phyloP scores from a whole-genome alignment of 2,329 filamentous ascomycete species.

The Cercospora nicotianae region DNA sequence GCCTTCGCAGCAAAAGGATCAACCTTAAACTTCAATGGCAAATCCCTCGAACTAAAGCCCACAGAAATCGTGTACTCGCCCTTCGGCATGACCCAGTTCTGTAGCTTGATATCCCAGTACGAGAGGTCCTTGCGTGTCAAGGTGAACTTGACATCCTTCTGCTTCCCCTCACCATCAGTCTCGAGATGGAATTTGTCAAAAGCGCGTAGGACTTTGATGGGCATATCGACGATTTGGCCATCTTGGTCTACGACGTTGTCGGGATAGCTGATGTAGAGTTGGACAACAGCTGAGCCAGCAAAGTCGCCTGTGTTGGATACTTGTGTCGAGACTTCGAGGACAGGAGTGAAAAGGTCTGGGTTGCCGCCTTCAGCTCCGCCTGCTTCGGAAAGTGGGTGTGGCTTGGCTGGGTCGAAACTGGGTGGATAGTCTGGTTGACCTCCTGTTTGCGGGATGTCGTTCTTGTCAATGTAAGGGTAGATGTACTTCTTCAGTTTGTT shows the following conservation, averaged over 20 bases:
- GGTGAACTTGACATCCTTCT: conserved; percentile 37
- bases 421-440: conserved; percentile 51
- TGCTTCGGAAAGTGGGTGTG: conserved; percentile 58
- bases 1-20: conserved; percentile 16
- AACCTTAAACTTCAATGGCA: conserved; percentile 12
- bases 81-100: conserved; percentile 41
- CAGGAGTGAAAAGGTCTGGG: conserved; percentile 61
- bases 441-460: conserved; percentile 48
- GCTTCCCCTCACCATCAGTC: conserved; percentile 20
- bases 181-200: conserved; percentile 47
- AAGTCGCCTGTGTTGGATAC: conserved; percentile 64
- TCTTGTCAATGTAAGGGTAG: conserved; percentile 66
- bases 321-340: conserved; percentile 53
- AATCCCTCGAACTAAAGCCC: conserved; percentile 34
- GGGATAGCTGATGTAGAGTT: conserved; percentile 56
- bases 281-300: conserved; percentile 56
- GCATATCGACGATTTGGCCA: conserved; percentile 43
- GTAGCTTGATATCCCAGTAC: conserved; percentile 39
- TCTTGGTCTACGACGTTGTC: conserved; percentile 29
- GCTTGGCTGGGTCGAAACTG: conserved; percentile 46
- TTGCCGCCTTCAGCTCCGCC: conserved; percentile 70
- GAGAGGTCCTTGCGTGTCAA: conserved; percentile 39
- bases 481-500: conserved; percentile 67
- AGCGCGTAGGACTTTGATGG: conserved; percentile 47
- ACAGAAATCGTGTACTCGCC: conserved; percentile 36